Conservation (phyloP, 768 basidiomycete species). For the Mycena filopes region DNA sequence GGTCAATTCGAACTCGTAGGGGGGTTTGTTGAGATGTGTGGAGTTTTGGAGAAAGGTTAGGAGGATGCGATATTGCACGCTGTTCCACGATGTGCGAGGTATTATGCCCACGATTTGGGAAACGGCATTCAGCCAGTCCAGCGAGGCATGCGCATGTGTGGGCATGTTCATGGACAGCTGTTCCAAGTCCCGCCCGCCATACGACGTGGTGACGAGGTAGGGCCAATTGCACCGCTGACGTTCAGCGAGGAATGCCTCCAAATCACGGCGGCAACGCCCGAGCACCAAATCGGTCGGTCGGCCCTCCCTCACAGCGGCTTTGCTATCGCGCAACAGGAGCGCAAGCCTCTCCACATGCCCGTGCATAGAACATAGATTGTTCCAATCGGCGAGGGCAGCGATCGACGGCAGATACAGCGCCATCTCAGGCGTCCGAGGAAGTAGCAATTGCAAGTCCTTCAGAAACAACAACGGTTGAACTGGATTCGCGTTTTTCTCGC, state of each 20-base stretch:
- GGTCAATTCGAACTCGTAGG: constrained; percentile 30
- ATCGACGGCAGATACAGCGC: constrained; percentile 30
- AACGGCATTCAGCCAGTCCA: constrained; percentile 20
- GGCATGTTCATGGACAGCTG: background rate
- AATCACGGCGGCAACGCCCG: background rate
- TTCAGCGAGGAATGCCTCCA: constrained; percentile 19
- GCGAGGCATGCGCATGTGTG: background rate
- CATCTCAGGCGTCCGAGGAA: background rate
- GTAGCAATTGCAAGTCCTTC: constrained; percentile 15
- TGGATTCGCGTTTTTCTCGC: background rate
- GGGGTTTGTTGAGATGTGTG: constrained; percentile 12
- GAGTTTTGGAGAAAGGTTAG: constrained; percentile 27
- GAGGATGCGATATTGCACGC: constrained; percentile 27
- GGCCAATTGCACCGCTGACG: constrained; percentile 23
- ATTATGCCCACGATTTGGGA: constrained; percentile 12
- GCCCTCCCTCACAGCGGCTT: background rate
- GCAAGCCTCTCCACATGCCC: constrained; percentile 23
- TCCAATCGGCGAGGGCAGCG: constrained; percentile 27
- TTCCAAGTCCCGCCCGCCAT: constrained; percentile 12
- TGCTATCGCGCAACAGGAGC: background rate
- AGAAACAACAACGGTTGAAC: constrained; percentile 27
- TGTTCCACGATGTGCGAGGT: constrained; percentile 16
- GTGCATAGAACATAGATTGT: constrained; percentile 29
- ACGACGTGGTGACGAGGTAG: constrained; percentile 19
- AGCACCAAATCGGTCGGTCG: background rate